These are phyloP conservation scores for Globisporangium uncinulatum DNA, from an alignment of 352 stramenopile species.

Conservation along the genomic window DNA sequence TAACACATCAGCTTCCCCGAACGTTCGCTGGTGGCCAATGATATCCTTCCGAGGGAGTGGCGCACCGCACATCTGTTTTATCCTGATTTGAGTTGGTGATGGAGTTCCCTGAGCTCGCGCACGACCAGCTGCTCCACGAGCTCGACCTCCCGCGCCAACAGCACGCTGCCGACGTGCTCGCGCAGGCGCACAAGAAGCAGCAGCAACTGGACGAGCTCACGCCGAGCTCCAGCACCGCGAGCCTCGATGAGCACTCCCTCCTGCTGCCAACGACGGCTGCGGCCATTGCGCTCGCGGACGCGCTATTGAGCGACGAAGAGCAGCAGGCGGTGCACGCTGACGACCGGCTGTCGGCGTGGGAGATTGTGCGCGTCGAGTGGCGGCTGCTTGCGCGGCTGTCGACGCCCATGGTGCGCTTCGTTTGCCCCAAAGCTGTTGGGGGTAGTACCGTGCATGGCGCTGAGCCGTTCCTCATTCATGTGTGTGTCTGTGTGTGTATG, in stretches of 20 bases:
- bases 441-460: too few relatives aligned
- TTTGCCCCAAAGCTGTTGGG: background rate
- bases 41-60: too few relatives aligned
- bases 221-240: slow-evolving; percentile 8
- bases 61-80: too few relatives aligned
- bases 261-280: slow-evolving; percentile 13
- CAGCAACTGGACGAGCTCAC: background rate
- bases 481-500: background rate
- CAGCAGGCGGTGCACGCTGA: slow-evolving; percentile 19
- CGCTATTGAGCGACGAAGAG: slow-evolving; percentile 20
- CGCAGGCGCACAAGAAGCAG: slow-evolving; percentile 8
- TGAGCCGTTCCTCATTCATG: background rate
- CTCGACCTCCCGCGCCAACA: slow-evolving; percentile 26
- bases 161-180: slow-evolving; percentile 18
- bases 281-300: slow-evolving; percentile 17
- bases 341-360: slow-evolving; percentile 11
- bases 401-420: slow-evolving; percentile 13
- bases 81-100: slow-evolving; percentile 12
- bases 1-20: too few relatives aligned
- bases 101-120: slow-evolving; percentile 21
- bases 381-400: slow-evolving; percentile 12
- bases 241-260: slow-evolving; percentile 17
- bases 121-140: slow-evolving; percentile 24
- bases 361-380: slow-evolving; percentile 16
- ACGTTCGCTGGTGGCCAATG: too few relatives aligned